Percentiles rank a stretch among this genome's conserved stretches.
Evolutionary conservation across 768 basidiomycete species (phyloP).

Genomic region (Cystobasidiopsis lactophilus): DNA sequence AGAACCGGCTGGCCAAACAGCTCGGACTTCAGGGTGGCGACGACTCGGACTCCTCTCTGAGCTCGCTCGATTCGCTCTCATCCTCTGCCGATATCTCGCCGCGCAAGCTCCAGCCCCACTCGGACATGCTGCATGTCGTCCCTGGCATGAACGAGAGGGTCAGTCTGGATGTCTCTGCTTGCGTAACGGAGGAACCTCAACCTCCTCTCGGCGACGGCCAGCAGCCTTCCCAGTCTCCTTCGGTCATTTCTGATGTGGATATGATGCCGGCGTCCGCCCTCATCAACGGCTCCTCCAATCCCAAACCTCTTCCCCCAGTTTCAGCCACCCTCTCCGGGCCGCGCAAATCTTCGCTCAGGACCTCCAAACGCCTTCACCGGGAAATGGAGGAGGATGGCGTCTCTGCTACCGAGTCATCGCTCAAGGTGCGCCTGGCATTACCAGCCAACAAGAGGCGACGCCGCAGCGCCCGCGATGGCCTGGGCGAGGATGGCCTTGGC

Average conservation of each 20-base stretch:
- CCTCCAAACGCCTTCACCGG: neutral
- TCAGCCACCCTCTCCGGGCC: neutral
- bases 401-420: neutral
- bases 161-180: neutral
- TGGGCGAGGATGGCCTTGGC: neutral
- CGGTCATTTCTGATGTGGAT: neutral
- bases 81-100: neutral
- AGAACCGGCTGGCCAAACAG: neutral
- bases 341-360: neutral
- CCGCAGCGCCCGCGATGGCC: neutral
- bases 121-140: neutral
- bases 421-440: neutral
- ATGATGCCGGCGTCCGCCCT: neutral
- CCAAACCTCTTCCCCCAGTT: neutral
- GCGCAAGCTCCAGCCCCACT: neutral
- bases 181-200: neutral
- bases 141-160: neutral
- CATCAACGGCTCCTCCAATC: neutral
- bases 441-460: neutral
- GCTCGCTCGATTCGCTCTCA: neutral
- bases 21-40: neutral
- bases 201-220: too few relatives aligned
- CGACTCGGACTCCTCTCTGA: neutral
- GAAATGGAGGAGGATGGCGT: neutral
- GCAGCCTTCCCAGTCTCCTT: neutral